These are phyloP conservation scores for Beauveria sp. DNA, from an alignment of 2,329 filamentous ascomycete genomes.

Conservation along the genomic window DNA sequence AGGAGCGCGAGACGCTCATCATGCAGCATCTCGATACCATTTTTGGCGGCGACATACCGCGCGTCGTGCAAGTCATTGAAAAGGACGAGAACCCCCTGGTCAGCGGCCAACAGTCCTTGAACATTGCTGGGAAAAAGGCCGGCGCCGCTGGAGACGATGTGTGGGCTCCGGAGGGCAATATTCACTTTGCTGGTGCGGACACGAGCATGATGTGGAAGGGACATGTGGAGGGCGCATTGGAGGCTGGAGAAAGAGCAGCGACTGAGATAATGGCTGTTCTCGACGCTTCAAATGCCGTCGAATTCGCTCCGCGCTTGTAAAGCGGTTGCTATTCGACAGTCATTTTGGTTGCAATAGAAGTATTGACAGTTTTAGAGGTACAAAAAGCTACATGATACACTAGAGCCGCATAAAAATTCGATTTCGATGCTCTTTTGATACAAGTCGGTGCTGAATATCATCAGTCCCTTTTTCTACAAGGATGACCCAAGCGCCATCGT, in stretches of 20 bases:
- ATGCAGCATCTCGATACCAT: constrained; percentile 10
- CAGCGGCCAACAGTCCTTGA: constrained; percentile 10
- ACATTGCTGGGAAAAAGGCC: constrained; percentile 12
- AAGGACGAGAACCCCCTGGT: constrained; percentile 6
- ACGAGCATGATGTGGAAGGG: constrained; percentile 18
- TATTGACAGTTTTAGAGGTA: neutral
- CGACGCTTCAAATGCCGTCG: neutral
- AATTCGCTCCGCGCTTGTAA: constrained; percentile 5
- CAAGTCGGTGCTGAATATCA: constrained; percentile 36
- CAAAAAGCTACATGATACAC: neutral
- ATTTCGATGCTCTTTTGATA: too few species aligned
- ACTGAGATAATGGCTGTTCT: constrained; percentile 11
- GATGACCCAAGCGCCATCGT: constrained; percentile 38
- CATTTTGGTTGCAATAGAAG: neutral
- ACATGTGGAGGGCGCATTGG: constrained; percentile 17
- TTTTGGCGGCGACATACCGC: constrained; percentile 12
- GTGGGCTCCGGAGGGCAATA: constrained; percentile 15
- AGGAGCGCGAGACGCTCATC: constrained; percentile 10
- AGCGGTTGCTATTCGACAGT: neutral
- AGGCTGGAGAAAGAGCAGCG: constrained; percentile 15
- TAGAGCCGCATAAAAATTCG: too few species aligned
- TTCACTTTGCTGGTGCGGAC: constrained; percentile 18
- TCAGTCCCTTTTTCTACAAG: constrained; percentile 56
- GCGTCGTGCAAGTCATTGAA: constrained; percentile 11
- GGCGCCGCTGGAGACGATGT: neutral